Conservation (phyloP, 2,329 filamentous ascomycete species). For the Fusarium sp. region DNA sequence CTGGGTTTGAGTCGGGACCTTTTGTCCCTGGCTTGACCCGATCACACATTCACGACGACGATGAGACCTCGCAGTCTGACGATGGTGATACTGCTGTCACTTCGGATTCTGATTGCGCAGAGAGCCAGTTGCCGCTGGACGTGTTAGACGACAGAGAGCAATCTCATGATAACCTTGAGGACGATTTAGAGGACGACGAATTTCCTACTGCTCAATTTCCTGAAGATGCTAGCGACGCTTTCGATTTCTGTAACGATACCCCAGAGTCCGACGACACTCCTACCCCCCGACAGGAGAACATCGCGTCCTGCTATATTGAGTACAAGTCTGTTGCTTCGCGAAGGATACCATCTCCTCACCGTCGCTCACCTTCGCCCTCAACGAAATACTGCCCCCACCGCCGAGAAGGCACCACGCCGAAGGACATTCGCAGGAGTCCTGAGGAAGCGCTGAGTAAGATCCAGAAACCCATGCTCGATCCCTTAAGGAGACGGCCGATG, state of each 20-base stretch:
- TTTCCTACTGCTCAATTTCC: slow-evolving; percentile 59
- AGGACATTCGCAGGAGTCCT: slow-evolving; percentile 61
- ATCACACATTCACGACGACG: slow-evolving; percentile 55
- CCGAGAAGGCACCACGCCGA: slow-evolving; percentile 42
- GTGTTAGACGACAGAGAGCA: slow-evolving; percentile 51
- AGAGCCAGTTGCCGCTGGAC: slow-evolving; percentile 56
- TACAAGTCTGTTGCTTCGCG: slow-evolving; percentile 52
- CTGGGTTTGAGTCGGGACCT: slow-evolving; percentile 64
- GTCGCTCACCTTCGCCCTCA: slow-evolving; percentile 55
- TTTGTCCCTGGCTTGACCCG: slow-evolving; percentile 53
- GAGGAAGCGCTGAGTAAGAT: slow-evolving; percentile 64
- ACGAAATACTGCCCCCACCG: slow-evolving; percentile 54
- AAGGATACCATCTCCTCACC: slow-evolving; percentile 54
- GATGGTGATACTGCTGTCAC: slow-evolving; percentile 61
- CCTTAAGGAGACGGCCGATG: slow-evolving; percentile 58
- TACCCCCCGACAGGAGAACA: slow-evolving; percentile 59
- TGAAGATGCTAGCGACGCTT: slow-evolving; percentile 57
- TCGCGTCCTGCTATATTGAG: slow-evolving; percentile 57
- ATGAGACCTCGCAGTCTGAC: slow-evolving; percentile 63
- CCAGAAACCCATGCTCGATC: slow-evolving; percentile 63
- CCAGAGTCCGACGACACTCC: slow-evolving; percentile 62
- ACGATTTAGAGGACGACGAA: slow-evolving; percentile 56
- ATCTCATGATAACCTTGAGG: slow-evolving; percentile 51
- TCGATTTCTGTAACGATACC: slow-evolving; percentile 54
- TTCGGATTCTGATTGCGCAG: slow-evolving; percentile 63